These are phyloP conservation scores for Asterophora lycoperdoides DNA, from an alignment of 768 basidiomycete genomes.

Conservation along the genomic window DNA sequence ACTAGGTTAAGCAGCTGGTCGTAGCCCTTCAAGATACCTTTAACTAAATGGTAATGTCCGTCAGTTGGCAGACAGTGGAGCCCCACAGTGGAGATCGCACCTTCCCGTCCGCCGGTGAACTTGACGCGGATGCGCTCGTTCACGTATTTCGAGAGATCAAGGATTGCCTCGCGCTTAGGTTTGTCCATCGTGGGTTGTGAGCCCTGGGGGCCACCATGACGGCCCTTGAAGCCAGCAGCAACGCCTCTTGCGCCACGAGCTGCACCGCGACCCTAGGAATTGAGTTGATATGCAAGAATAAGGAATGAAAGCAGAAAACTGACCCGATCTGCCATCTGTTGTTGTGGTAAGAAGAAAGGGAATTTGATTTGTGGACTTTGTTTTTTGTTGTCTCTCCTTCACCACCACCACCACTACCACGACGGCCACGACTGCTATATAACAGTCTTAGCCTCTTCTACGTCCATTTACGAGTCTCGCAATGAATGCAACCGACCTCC, in stretches of 20 bases:
- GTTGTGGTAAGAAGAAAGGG: constrained; percentile 1
- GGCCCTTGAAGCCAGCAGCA: constrained; percentile 41
- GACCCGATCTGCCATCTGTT: constrained; percentile 60
- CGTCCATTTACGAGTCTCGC: constrained; percentile 23
- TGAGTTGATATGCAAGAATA: constrained; percentile 33
- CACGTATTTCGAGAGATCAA: constrained; percentile 92
- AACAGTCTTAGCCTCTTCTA: constrained; percentile 4
- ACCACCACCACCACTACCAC: constrained; percentile 4
- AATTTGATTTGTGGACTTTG: constrained; percentile 11
- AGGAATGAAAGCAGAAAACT: constrained; percentile 23
- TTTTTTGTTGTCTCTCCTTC: constrained; percentile 8
- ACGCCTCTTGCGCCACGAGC: constrained; percentile 43
- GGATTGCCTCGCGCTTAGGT: constrained; percentile 89
- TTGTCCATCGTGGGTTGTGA: constrained; percentile 57
- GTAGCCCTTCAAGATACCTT: constrained; percentile 89
- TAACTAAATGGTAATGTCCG: constrained; percentile 51
- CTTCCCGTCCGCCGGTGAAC: constrained; percentile 97
- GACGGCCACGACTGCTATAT: constrained; percentile 2
- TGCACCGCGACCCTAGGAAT: constrained; percentile 55
- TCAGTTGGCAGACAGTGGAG: not conserved
- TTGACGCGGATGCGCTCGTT: constrained; percentile 92
- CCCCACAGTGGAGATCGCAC: constrained; percentile 31
- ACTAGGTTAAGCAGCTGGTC: constrained; percentile 97
- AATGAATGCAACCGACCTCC: constrained; percentile 90
- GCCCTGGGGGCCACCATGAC: constrained; percentile 47